Percentiles rank a stretch among this genome's conserved stretches.
Evolutionary conservation across 1,139 yeast genomes (phyloP).

Genomic region (Pichia sp.): DNA sequence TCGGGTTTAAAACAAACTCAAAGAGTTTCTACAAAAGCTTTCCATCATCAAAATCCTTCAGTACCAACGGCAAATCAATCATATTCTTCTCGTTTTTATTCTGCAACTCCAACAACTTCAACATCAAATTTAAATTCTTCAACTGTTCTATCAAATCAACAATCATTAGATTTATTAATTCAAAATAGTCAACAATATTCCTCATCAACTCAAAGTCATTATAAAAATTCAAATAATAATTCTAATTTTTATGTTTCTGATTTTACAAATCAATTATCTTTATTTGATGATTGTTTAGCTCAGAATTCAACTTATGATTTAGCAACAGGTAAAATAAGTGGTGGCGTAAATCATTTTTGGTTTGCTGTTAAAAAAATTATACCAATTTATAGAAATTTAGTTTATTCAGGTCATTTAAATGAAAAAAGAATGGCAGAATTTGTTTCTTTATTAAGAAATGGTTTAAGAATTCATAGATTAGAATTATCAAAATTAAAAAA

Average conservation of each 20-base stretch:
- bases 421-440: constrained; percentile 39
- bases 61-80: no score
- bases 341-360: constrained; percentile 35
- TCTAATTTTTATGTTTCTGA: background rate
- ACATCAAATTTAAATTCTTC: constrained; percentile 15
- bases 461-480: constrained; percentile 43
- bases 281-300: constrained; percentile 41
- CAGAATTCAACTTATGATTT: constrained; percentile 34
- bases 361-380: constrained; percentile 41
- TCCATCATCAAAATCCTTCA: constrained; percentile 23
- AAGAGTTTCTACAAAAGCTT: constrained; percentile 28
- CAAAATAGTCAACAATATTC: constrained; percentile 1
- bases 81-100: no score
- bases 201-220: background rate
- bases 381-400: constrained; percentile 39
- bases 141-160: background rate
- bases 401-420: constrained; percentile 37
- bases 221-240: background rate
- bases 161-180: no score
- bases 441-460: constrained; percentile 43
- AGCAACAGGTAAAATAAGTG: constrained; percentile 28
- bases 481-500: constrained; percentile 44
- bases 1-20: constrained; percentile 28
- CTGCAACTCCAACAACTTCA: background rate
- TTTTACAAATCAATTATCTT: constrained; percentile 7